Conservation (phyloP, 768 basidiomycete genomes). For the Naganishia antarctica region DNA sequence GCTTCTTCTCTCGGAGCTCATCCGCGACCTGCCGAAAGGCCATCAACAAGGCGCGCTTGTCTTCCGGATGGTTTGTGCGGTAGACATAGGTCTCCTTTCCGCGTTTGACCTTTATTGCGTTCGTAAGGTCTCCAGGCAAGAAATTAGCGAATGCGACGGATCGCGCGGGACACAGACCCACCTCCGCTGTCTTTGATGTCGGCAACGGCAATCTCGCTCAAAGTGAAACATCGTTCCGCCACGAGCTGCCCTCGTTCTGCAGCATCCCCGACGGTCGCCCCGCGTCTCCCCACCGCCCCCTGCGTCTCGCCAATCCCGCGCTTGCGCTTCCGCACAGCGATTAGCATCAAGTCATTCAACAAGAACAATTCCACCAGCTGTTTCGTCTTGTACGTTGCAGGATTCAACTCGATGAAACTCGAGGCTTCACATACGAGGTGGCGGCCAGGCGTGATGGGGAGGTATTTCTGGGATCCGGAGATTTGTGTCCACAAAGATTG, state of each 20-base stretch:
- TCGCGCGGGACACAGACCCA: too few relatives aligned
- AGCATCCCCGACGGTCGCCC: slow-evolving; percentile 53
- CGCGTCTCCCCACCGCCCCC: slow-evolving; percentile 6
- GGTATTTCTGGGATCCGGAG: slow-evolving; percentile 91
- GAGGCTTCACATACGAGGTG: slow-evolving; percentile 85
- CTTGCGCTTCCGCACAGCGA: slow-evolving; percentile 67
- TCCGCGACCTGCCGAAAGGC: slow-evolving; percentile 90
- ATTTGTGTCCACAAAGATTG: slow-evolving; percentile 81
- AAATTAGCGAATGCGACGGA: too few relatives aligned
- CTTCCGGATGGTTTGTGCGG: slow-evolving; percentile 69
- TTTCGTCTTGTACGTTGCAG: slow-evolving; percentile 89
- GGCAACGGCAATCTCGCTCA: slow-evolving; percentile 88
- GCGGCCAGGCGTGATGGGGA: slow-evolving; percentile 81
- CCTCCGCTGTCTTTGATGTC: slow-evolving; percentile 94
- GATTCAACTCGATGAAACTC: slow-evolving; percentile 74
- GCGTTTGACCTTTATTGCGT: slow-evolving; percentile 90
- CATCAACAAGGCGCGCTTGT: slow-evolving; percentile 78
- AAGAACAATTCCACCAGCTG: slow-evolving; percentile 83
- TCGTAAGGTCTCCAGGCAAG: slow-evolving; percentile 60
- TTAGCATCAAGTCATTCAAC: slow-evolving; percentile 82
- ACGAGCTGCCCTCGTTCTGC: slow-evolving; percentile 63
- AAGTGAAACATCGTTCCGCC: slow-evolving; percentile 86
- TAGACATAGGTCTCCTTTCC: slow-evolving; percentile 94
- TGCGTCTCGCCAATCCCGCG: slow-evolving; percentile 27
- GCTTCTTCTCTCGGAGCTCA: slow-evolving; percentile 76